Evolutionary conservation across 1,284 basidiomycete species (phyloP).

Genomic region (Fomes fomentarius): DNA sequence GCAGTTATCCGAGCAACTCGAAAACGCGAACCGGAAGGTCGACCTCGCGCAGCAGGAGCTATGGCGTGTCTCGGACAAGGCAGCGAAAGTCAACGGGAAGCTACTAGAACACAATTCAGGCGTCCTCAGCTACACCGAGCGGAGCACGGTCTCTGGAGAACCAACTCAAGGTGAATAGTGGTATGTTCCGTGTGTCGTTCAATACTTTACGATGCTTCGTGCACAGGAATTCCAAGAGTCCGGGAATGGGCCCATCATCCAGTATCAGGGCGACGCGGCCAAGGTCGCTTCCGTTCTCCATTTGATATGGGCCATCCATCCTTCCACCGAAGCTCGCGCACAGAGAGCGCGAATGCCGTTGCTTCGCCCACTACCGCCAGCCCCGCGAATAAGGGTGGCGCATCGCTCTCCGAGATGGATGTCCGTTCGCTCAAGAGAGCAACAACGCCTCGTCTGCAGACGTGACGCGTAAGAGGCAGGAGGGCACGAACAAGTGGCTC

Average conservation of each 20-base stretch:
- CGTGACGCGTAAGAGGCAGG: constrained; percentile 51
- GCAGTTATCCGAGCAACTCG: constrained; percentile 72
- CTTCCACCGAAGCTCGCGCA: constrained; percentile 76
- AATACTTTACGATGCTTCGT: neutral
- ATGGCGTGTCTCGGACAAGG: constrained; percentile 63
- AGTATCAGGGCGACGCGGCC: constrained; percentile 55
- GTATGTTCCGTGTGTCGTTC: too few relatives aligned
- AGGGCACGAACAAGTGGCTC: constrained; percentile 51
- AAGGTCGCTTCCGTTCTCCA: constrained; percentile 66
- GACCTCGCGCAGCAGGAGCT: constrained; percentile 70
- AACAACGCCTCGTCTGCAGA: constrained; percentile 59
- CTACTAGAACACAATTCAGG: constrained; percentile 79
- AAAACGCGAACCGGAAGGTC: constrained; percentile 67
- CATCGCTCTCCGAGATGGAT: constrained; percentile 78
- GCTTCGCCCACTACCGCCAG: constrained; percentile 40
- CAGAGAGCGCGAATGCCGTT: constrained; percentile 44
- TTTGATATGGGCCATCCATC: constrained; percentile 79
- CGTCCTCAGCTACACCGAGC: constrained; percentile 72
- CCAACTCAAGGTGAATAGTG: constrained; percentile 42
- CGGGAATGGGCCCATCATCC: constrained; percentile 34
- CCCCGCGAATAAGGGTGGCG: constrained; percentile 32
- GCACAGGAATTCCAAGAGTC: constrained; percentile 22
- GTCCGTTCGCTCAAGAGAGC: constrained; percentile 75
- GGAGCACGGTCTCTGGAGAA: constrained; percentile 53
- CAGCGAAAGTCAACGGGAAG: constrained; percentile 58